Base-by-base conservation (phyloP, 2,329 filamentous ascomycete species). In the Aurifilum marmelostoma region DNA sequence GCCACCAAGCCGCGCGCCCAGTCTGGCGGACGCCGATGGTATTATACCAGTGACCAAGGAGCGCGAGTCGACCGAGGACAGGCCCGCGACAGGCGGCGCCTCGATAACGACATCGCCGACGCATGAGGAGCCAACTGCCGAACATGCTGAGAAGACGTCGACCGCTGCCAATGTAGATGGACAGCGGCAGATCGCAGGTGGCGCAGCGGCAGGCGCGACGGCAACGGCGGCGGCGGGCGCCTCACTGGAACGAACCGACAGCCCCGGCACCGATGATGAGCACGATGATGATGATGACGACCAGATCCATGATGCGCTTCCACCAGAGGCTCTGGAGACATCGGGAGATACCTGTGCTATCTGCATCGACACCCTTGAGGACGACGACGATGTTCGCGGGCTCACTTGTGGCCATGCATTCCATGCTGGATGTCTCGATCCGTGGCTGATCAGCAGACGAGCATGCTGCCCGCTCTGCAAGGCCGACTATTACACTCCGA, bases 401-500 rank as follows among this genome's bases (percentile, higher is more conserved):
- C 83, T 99, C 71, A 94, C 93, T 4, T 99, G 96, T 76, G 96
- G 96, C n/a, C 96, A 99, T 79, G 94, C 95, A 66, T 99, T 98
- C 87, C 96, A 99, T 78, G 94, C 94, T 64, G 92, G 91, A 52
- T 99, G 96, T 77, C 88, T 99, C 63, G 96, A 99, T 75, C 96
- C 96, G 14, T 99, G 96, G 96, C 83, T 99, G 72, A 99, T 96
- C 12, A 94, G 92, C 76, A 89, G 96, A 72, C 91, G 95, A 73
- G 96, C 96, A 34, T 98, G 95, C 83, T 99, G 96, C 78, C 96
- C 96, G 7, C 89, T 99, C 8, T 99, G 96, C 85, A 99, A 99
- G 82, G 93, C 95, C 54, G 96, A 99, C 77, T 99, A 98, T 79
- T 98, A 97, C 79, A 91, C 93, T 2, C 95, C 96, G 0, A 98